Percentiles rank a stretch among this genome's conserved stretches.
These are phyloP conservation scores for Aspergillus tamarii DNA, from an alignment of 2,329 filamentous ascomycete genomes.

Conservation along the genomic window DNA sequence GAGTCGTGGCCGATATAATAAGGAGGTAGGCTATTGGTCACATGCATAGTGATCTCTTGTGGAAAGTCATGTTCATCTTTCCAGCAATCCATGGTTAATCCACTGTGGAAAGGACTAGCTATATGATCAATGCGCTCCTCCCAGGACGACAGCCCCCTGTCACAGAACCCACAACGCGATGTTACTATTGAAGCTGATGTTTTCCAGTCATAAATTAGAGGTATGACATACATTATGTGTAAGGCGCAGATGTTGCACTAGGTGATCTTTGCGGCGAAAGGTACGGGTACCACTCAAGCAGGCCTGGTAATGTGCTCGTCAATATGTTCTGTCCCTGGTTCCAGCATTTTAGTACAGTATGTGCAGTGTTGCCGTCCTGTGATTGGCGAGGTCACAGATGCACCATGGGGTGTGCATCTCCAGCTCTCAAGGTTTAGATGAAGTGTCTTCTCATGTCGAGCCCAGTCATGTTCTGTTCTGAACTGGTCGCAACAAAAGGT, in stretches of 20 bases:
- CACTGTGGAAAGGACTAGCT: conserved; percentile 56
- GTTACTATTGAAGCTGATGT: conserved; percentile 47
- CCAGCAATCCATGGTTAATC: conserved; percentile 57
- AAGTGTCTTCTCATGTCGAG: conserved; percentile 28
- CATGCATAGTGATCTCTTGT: conserved; percentile 17
- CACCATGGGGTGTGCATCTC: conserved; percentile 25
- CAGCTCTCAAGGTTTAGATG: conserved; percentile 27
- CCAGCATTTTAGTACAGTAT: conserved; percentile 53
- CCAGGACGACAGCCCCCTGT: conserved; percentile 51
- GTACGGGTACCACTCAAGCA: conserved; percentile 54
- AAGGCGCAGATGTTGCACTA: conserved; percentile 56
- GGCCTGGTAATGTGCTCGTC: conserved; percentile 50
- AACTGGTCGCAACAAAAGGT: conserved; percentile 31
- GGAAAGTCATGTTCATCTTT: conserved; percentile 54
- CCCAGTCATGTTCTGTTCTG: conserved; percentile 31
- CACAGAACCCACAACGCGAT: conserved; percentile 57
- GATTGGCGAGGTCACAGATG: conserved; percentile 3
- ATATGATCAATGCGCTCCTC: conserved; percentile 55
- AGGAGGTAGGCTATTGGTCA: conserved; percentile 22
- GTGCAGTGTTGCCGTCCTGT: conserved; percentile 42
- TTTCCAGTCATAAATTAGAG: conserved; percentile 19
- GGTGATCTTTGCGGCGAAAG: conserved; percentile 59
- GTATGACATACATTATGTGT: conserved; percentile 49
- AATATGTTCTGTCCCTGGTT: conserved; percentile 52
- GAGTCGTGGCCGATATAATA: conserved; percentile 27